A percentile compares a stretch with the other conserved stretches of the same genome.
Conservation (phyloP, 1,284 basidiomycete species). For the Heterobasidion occidentale region DNA sequence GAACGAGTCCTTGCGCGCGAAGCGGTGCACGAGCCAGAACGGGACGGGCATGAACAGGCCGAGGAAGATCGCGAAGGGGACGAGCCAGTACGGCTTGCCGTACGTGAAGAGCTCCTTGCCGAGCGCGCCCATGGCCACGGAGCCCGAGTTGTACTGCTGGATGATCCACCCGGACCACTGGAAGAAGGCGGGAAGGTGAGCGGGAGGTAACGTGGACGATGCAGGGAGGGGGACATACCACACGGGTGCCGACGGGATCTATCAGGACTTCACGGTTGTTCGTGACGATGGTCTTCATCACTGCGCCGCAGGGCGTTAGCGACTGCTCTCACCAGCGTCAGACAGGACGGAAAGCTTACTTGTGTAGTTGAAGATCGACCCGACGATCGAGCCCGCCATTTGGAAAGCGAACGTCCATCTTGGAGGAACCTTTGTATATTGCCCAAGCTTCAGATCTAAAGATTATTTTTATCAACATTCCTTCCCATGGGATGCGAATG, state of each 20-base stretch:
- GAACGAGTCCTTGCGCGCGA: conserved; percentile 24
- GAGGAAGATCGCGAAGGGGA: conserved; percentile 39
- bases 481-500: neutral
- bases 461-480: neutral
- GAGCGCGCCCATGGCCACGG: conserved; percentile 49
- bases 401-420: conserved; percentile 39
- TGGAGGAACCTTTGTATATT: conserved; percentile 49
- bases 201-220: no score
- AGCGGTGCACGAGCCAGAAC: conserved; percentile 39
- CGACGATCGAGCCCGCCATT: conserved; percentile 35
- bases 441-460: conserved; percentile 49
- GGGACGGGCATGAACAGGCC: conserved; percentile 42
- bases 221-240: conserved; percentile 19
- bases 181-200: neutral
- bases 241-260: conserved; percentile 40
- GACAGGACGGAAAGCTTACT: conserved; percentile 20
- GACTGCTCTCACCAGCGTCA: neutral
- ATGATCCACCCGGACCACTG: conserved; percentile 47
- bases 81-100: conserved; percentile 41
- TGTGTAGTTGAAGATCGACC: conserved; percentile 44
- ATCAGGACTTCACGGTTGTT: conserved; percentile 39
- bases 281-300: conserved; percentile 43
- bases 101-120: conserved; percentile 35
- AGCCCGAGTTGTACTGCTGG: conserved; percentile 45
- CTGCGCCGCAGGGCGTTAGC: conserved; percentile 13